Percentiles rank a stretch among this genome's conserved stretches.
Evolutionary conservation across 1,284 basidiomycete genomes (phyloP).

Genomic region (Cerrena zonata): DNA sequence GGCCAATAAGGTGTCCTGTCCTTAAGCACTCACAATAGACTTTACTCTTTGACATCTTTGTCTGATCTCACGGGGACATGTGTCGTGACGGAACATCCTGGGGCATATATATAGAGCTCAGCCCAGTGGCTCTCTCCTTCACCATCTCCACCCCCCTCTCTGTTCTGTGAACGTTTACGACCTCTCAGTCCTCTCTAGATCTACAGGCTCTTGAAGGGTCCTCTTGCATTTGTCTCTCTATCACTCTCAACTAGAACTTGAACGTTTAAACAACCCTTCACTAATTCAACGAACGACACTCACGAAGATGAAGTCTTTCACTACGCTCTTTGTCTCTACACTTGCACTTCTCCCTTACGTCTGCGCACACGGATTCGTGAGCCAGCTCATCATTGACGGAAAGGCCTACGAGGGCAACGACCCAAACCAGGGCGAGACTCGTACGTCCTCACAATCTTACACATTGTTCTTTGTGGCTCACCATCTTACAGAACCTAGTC

Average conservation of each 20-base stretch:
- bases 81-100: too few relatives aligned
- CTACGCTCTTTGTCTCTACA: slow-evolving; percentile 14
- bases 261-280: not conserved
- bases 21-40: too few relatives aligned
- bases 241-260: not conserved
- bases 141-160: too few relatives aligned
- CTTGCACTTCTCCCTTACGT: slow-evolving; percentile 28
- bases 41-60: too few relatives aligned
- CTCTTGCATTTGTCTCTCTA: not conserved
- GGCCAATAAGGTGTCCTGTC: too few relatives aligned
- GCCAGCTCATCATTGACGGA: slow-evolving; percentile 49
- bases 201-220: slow-evolving; percentile 3
- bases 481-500: slow-evolving; percentile 28
- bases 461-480: slow-evolving; percentile 38
- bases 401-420: slow-evolving; percentile 48
- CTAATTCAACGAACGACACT: not conserved
- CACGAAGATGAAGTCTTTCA: slow-evolving; percentile 15
- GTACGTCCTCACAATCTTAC: slow-evolving; percentile 31
- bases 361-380: slow-evolving; percentile 56
- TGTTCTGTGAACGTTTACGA: too few relatives aligned
- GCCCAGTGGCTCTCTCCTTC: too few relatives aligned
- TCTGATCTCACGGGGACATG: too few relatives aligned
- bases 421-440: slow-evolving; percentile 32
- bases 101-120: too few relatives aligned
- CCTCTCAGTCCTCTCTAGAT: not conserved